Conservation (phyloP, 129 eudicot genomes). For the Artemisia argyi region DNA sequence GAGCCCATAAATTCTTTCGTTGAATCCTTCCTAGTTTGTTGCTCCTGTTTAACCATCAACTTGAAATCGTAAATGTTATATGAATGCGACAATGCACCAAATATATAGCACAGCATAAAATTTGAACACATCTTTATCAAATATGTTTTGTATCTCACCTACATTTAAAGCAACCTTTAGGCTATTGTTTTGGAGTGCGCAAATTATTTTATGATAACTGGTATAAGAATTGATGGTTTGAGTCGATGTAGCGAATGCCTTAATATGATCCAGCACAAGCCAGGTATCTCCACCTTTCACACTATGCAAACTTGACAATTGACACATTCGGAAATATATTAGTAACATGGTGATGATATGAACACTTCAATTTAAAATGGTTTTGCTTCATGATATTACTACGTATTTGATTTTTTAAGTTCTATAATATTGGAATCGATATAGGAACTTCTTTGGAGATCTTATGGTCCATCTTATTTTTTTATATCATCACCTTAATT, state of each 20-base stretch:
- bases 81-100: slow-evolving; percentile 22
- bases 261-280: slow-evolving; percentile 12
- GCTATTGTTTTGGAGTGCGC: not conserved
- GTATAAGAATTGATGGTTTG: not conserved
- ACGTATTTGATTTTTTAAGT: not conserved
- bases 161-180: not conserved
- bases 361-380: not conserved
- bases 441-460: not conserved
- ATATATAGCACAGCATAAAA: slow-evolving; percentile 4
- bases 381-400: not conserved
- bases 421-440: not conserved
- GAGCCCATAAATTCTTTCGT: slow-evolving; percentile 7
- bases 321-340: not conserved
- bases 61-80: not conserved
- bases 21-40: not conserved
- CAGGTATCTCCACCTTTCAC: slow-evolving; percentile 6
- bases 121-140: not conserved
- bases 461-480: not conserved
- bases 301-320: slow-evolving; percentile 8
- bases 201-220: not conserved
- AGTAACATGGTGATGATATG: not conserved
- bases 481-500: not conserved
- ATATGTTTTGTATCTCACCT: slow-evolving; percentile 1
- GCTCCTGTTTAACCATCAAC: too few species aligned
- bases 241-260: slow-evolving; percentile 2